Conservation (phyloP, 2,329 filamentous ascomycete species). For the Fusarium denticulatum region DNA sequence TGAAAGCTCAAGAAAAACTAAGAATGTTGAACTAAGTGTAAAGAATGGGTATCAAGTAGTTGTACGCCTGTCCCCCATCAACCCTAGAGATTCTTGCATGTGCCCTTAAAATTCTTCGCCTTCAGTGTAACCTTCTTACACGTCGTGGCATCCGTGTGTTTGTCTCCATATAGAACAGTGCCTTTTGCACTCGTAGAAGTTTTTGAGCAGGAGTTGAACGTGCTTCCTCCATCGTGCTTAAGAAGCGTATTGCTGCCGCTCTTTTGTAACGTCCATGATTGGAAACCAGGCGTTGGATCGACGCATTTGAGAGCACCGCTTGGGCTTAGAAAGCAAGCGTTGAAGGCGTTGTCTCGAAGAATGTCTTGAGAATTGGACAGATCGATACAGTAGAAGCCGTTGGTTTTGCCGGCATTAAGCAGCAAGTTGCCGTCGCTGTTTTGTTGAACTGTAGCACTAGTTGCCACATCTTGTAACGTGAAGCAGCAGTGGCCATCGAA, state of each 20-base stretch:
- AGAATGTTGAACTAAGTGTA: not conserved
- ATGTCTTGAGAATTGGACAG: conserved; percentile 37
- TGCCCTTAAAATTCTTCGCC: conserved; percentile 42
- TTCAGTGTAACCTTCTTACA: conserved; percentile 42
- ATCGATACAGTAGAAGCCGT: conserved; percentile 48
- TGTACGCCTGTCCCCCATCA: not conserved
- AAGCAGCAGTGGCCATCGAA: conserved; percentile 46
- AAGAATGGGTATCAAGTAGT: not conserved
- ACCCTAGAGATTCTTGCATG: conserved; percentile 36
- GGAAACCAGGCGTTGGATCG: conserved; percentile 45
- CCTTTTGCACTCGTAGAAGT: conserved; percentile 28
- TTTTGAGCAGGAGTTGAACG: conserved; percentile 43
- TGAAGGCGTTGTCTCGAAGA: conserved; percentile 43
- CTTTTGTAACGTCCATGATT: conserved; percentile 43
- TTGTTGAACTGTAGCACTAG: conserved; percentile 42
- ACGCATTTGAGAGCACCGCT: conserved; percentile 45
- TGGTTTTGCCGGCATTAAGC: conserved; percentile 35
- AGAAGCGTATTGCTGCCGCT: conserved; percentile 36
- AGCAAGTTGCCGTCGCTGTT: conserved; percentile 43
- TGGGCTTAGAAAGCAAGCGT: conserved; percentile 47
- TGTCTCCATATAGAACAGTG: conserved; percentile 38
- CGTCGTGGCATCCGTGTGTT: conserved; percentile 17
- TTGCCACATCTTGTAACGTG: conserved; percentile 42
- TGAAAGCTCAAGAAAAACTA: not conserved
- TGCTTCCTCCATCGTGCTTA: conserved; percentile 36